Base-by-base conservation (phyloP, 164 flowering plant genomes). In the Dillenia turbinata region DNA sequence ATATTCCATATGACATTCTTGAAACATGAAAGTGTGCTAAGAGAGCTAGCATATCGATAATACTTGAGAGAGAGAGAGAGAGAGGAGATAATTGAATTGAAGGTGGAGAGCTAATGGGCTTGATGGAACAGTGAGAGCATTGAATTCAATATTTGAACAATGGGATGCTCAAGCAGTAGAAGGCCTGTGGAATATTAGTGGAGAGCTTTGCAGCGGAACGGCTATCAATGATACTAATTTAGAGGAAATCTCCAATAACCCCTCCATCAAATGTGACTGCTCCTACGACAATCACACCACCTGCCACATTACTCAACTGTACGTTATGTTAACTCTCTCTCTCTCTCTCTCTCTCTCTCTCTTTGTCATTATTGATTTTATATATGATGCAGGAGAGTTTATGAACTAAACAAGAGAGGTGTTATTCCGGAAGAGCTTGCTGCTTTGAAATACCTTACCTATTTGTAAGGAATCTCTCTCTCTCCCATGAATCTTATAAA, bases 401-500 rank as follows among this genome's bases (percentile, higher is more conserved):
- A 66, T 61, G 68, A 63, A 22, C 11, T 57, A 54, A 63, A 72
- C 52, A 60, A 63, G 44, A 52, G 46, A 22, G 77, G 73, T 15
- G 65, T 44, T 44, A 48, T 77, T 17, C 80, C 75, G 0, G 69
- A 73, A 11, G 77, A 68, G 69, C 68, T 77, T 0, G 73, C 75
- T 77, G 66, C 22, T 52, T 63, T 73, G 60, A 71, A 69, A 19
- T 77, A 40, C 56, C 80, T 77, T 61, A 48, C 55, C 55, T 12
- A 62, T 68, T 53, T 77, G 80, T 77, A 70, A 16, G 71, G 16
- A 16, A 10, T 55, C 62, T 4, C 24, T 6, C 40, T 47, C 62
- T 9, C 12, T 59, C 24, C 12, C 60, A 3, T 15, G 1, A 17
- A 19, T 63, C 44, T n/a, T n/a, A 46, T 54, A 9, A 12, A 52